A percentile compares a stretch with the other conserved stretches of the same genome.
Evolutionary conservation across 78 protist species (phyloP).

Genomic region (Dictyostelium intermedium): DNA sequence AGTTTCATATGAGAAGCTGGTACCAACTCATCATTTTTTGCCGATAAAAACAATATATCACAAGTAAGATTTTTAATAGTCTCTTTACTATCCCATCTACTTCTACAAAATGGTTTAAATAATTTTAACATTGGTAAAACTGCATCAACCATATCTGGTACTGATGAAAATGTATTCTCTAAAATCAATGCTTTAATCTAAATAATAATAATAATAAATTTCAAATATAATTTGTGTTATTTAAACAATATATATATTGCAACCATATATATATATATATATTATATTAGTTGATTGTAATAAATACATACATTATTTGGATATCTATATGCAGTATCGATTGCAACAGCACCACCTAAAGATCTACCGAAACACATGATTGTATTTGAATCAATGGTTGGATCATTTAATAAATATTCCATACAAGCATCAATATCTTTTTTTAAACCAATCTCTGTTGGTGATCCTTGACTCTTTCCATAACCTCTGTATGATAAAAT

Average conservation of each 20-base stretch:
- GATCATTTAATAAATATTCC: constrained; percentile 24
- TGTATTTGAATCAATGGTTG: constrained; percentile 8
- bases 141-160: constrained; percentile 75
- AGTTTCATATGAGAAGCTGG: constrained; percentile 47
- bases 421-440: constrained; percentile 67
- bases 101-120: constrained; percentile 44
- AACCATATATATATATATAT: background rate
- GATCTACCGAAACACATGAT: constrained; percentile 62
- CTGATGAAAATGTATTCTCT: constrained; percentile 71
- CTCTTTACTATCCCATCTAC: constrained; percentile 1
- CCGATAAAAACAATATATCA: constrained; percentile 49
- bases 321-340: constrained; percentile 45
- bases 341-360: constrained; percentile 70
- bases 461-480: constrained; percentile 63
- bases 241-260: too few relatives aligned
- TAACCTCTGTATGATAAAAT: constrained; percentile 73
- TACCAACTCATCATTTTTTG: constrained; percentile 48
- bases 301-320: constrained; percentile 35
- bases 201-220: background rate
- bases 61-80: background rate
- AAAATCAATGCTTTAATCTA: constrained; percentile 63
- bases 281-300: too few relatives aligned
- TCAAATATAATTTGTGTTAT: background rate
- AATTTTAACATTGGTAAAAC: constrained; percentile 52
- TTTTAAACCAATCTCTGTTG: constrained; percentile 57